These are phyloP conservation scores for Amaranthus hypochondriacus DNA, from an alignment of 148 eudicot genomes.

Conservation along the genomic window DNA sequence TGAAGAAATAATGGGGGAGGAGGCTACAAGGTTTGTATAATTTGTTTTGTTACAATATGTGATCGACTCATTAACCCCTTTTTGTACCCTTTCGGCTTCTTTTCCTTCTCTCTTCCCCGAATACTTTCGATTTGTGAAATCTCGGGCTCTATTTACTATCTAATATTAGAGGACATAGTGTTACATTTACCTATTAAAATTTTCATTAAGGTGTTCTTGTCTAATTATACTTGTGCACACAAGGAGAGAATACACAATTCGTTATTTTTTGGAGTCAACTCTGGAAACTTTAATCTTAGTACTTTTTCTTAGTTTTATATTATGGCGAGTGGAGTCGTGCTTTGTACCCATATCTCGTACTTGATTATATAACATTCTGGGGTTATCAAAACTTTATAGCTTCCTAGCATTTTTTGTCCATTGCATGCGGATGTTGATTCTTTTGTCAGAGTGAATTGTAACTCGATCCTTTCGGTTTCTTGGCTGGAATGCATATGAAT, in stretches of 20 bases:
- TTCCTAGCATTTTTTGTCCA: not conserved
- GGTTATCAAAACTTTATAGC: not conserved
- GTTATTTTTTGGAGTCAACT: no score
- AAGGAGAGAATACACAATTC: no score
- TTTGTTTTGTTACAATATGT: not conserved
- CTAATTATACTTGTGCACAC: no score
- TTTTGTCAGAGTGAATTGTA: not conserved
- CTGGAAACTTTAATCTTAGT: no score
- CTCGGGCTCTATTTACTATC: not conserved
- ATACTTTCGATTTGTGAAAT: not conserved
- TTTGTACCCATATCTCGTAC: no score
- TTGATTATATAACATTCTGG: not conserved
- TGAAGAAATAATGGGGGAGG: constrained; percentile 43
- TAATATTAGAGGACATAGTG: not conserved
- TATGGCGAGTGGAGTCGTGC: no score
- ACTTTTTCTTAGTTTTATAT: no score
- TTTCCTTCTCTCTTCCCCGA: not conserved
- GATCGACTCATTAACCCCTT: not conserved
- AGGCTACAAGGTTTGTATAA: constrained; percentile 43
- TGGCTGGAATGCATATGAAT: not conserved
- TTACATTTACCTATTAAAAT: no score
- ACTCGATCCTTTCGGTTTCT: not conserved
- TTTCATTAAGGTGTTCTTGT: no score
- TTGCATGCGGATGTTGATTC: not conserved
- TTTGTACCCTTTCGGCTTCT: not conserved